Base-by-base conservation (phyloP, 192 early-diverging fungal species). In the Backusella psychrophila region DNA sequence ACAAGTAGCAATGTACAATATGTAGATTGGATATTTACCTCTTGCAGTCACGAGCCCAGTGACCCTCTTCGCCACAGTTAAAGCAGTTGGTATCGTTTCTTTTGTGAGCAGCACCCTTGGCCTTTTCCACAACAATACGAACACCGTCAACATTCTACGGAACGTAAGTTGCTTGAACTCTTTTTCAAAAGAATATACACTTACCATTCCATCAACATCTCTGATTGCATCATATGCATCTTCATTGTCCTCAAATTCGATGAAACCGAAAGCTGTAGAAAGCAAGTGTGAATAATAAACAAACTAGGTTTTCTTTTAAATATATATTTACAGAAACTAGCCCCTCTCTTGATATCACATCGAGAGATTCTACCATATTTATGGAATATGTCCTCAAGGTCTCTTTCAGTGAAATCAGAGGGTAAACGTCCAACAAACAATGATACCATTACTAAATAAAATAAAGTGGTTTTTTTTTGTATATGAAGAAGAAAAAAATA, bases 311-410 rank as follows among this genome's bases (percentile, higher is more conserved):
- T 67, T 35, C 19, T 36, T 67, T 66, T 35, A 52, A 52, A 52
- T 53, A 21, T 31, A 31, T 1, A 5, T 69, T 70, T 79, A 71
- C 73, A 70, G 14, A 53, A 78, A 53, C 71, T 79, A 7, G 42
- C 46, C 8, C 73, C 74, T 75, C 35, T 41, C 26, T 76, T 80
- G 14, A 77, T 35, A 39, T 76, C 56, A 52, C 74, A 88, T 69
- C 84, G 15, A 33, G 41, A 59, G 35, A 89, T 78, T 69, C 79
- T 85, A 15, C 83, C 86, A 72, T 81, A 89, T 79, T 89, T 88
- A 67, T 75, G 53, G 75, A 88, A 88, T 44, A 86, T 77, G 34
- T 79, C 84, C 71, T 88, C 87, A 35, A 86, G 66, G 39, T 89
- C 86, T 36, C 19, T 70, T 7, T 38, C 49, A 66, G 19, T 56